Conservation (phyloP, 768 basidiomycete species). For the Rhizopogon roseolus region DNA sequence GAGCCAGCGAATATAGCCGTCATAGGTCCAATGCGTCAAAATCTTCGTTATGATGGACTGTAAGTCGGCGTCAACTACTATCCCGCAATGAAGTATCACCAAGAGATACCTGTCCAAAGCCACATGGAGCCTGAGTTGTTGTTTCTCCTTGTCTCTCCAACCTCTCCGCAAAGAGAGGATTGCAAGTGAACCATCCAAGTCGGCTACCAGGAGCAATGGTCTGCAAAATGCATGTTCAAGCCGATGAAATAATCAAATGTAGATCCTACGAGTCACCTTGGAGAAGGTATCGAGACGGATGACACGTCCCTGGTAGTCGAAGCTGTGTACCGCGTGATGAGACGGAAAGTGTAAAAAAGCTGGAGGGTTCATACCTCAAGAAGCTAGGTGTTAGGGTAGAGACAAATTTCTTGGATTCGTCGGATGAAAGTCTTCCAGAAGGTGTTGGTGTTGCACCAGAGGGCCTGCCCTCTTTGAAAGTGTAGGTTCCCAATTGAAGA, state of each 20-base stretch:
- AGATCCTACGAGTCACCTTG: constrained; percentile 39
- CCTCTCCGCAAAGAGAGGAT: constrained; percentile 70
- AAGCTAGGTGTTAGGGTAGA: constrained; percentile 57
- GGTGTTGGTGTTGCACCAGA: not conserved
- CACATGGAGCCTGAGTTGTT: constrained; percentile 64
- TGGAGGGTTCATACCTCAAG: constrained; percentile 36
- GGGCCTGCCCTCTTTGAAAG: constrained; percentile 34
- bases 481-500: constrained; percentile 57
- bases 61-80: not conserved
- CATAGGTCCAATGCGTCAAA: constrained; percentile 59
- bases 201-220: constrained; percentile 75
- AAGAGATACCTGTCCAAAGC: constrained; percentile 55
- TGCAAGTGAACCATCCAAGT: constrained; percentile 78
- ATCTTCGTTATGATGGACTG: constrained; percentile 56
- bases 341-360: not conserved
- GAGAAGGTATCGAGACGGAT: constrained; percentile 80
- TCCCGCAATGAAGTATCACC: not conserved
- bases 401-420: constrained; percentile 42
- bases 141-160: constrained; percentile 68
- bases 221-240: constrained; percentile 32
- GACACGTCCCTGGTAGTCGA: constrained; percentile 80
- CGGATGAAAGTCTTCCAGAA: constrained; percentile 21
- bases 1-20: constrained; percentile 77
- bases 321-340: constrained; percentile 28
- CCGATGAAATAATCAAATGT: not conserved